phyloP scores from a whole-genome alignment of 2,329 filamentous ascomycete species.

The Cercospora sp. region DNA sequence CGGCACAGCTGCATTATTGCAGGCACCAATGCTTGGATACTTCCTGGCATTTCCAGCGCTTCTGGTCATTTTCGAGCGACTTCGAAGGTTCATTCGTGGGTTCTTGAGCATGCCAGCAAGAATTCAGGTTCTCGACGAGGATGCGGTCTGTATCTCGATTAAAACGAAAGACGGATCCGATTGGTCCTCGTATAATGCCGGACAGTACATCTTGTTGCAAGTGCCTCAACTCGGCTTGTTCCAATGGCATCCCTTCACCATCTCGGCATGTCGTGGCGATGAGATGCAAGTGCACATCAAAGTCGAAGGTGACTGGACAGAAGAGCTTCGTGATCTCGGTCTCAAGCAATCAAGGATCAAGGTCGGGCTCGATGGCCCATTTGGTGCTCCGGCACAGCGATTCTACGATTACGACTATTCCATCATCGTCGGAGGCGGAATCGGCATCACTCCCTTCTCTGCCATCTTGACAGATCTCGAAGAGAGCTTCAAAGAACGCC shows the following conservation, averaged over 20 bases:
- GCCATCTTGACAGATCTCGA: constrained; percentile 59
- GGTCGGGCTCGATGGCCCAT: constrained; percentile 59
- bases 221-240: constrained; percentile 55
- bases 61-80: constrained; percentile 53
- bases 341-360: constrained; percentile 44
- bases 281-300: constrained; percentile 60
- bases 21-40: constrained; percentile 59
- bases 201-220: constrained; percentile 59
- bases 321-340: constrained; percentile 47
- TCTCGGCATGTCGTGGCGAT: constrained; percentile 56
- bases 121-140: constrained; percentile 53
- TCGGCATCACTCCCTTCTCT: constrained; percentile 60
- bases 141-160: constrained; percentile 54
- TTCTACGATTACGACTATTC: constrained; percentile 60
- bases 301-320: constrained; percentile 59
- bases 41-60: constrained; percentile 57
- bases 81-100: constrained; percentile 48
- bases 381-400: constrained; percentile 58
- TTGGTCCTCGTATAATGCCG: constrained; percentile 58
- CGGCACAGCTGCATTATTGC: constrained; percentile 53
- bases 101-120: constrained; percentile 53
- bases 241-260: constrained; percentile 62
- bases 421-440: constrained; percentile 58
- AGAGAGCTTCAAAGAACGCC: constrained; percentile 32
- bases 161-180: constrained; percentile 51